Conservation (phyloP, 257 asterid genomes). For the Prunella vulgaris region DNA sequence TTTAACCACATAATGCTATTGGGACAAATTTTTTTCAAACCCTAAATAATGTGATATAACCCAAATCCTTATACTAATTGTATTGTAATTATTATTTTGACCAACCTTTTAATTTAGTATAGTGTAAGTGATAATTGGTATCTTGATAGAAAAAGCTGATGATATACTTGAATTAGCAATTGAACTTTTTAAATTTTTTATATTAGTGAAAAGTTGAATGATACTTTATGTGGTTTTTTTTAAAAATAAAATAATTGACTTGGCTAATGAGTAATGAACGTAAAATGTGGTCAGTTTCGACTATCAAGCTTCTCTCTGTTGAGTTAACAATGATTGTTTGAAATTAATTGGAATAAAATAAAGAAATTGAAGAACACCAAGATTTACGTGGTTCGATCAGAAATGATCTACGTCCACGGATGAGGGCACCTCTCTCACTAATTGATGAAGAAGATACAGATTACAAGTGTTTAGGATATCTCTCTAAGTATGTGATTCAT, state of each 20-base stretch:
- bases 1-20: constrained; percentile 15
- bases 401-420: too few relatives aligned
- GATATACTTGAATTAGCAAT: neutral
- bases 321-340: too few relatives aligned
- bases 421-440: too few relatives aligned
- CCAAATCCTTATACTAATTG: constrained; percentile 5
- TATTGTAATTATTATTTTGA: constrained; percentile 3
- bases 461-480: too few relatives aligned
- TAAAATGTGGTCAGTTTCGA: neutral
- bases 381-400: too few relatives aligned
- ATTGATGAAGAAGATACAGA: too few relatives aligned
- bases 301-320: neutral
- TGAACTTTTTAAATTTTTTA: too few relatives aligned
- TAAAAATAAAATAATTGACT: neutral
- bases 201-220: too few relatives aligned
- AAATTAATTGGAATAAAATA: too few relatives aligned
- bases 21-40: constrained; percentile 20
- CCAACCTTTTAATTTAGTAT: neutral
- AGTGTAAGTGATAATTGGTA: neutral
- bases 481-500: too few relatives aligned
- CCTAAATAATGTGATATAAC: constrained; percentile 23
- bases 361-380: too few relatives aligned
- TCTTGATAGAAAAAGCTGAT: neutral
- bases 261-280: neutral
- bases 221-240: too few relatives aligned